Conservation (phyloP, 371 early-diverging fungal genomes). For the Apophysomyces elegans region DNA sequence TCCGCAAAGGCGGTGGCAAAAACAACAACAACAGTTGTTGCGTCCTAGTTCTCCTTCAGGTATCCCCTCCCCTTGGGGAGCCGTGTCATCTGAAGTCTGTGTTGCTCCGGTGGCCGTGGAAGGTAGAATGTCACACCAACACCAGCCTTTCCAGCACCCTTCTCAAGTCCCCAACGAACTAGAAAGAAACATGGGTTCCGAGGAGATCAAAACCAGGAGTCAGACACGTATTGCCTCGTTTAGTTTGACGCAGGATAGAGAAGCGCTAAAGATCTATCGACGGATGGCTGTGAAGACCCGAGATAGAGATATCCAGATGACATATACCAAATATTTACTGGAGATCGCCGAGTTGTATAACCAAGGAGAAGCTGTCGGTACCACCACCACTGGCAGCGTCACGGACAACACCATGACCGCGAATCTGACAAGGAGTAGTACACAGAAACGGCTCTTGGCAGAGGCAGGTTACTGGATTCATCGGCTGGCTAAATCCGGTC, state of each 20-base stretch:
- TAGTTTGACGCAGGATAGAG: constrained; percentile 28
- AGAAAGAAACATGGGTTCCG: background rate
- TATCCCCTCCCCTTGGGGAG: constrained; percentile 28
- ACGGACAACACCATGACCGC: too few species aligned
- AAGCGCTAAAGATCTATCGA: constrained; percentile 60
- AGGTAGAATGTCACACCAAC: background rate
- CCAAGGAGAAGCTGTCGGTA: constrained; percentile 3
- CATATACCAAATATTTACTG: constrained; percentile 75
- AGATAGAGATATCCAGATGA: constrained; percentile 65
- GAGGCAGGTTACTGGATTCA: constrained; percentile 81
- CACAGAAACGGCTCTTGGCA: constrained; percentile 31
- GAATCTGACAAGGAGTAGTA: background rate
- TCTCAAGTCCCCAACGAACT: background rate
- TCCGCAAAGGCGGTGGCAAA: background rate
- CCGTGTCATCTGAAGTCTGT: constrained; percentile 10
- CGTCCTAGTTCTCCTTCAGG: background rate
- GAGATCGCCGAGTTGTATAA: constrained; percentile 44
- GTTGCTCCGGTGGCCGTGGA: background rate
- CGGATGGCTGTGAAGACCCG: constrained; percentile 78
- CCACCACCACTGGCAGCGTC: background rate
- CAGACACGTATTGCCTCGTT: constrained; percentile 20
- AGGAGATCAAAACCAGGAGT: background rate
- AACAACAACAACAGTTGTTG: background rate
- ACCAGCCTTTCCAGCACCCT: too few species aligned
- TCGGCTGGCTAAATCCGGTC: constrained; percentile 64